A percentile compares a stretch with the other conserved stretches of the same genome.
These are phyloP conservation scores for Boechera divaricarpa DNA, from an alignment of 345 rosid species.

Conservation along the genomic window DNA sequence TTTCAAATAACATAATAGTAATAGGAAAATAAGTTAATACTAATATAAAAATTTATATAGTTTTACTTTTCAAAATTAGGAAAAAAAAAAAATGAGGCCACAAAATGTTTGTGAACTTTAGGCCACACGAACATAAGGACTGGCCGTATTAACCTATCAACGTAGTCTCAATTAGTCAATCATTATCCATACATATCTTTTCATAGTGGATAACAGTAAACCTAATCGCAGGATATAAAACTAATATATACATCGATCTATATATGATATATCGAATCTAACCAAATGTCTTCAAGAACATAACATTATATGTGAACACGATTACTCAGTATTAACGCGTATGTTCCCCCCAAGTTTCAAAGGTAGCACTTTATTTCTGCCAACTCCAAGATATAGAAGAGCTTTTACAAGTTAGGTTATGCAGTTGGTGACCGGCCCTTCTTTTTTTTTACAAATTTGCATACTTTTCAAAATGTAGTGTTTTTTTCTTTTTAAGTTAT, in stretches of 20 bases:
- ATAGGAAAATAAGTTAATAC: no score
- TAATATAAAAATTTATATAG: no score
- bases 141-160: no score
- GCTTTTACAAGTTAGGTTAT: slow-evolving; percentile 45
- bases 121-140: no score
- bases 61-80: no score
- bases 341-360: slow-evolving; percentile 11
- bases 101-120: no score
- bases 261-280: not conserved
- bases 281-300: slow-evolving; percentile 9
- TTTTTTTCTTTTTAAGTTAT: slow-evolving; percentile 3
- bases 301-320: slow-evolving; percentile 31
- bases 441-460: not conserved
- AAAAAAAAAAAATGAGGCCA: no score
- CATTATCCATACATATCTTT: not conserved
- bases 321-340: slow-evolving; percentile 6
- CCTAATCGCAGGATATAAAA: slow-evolving; percentile 9
- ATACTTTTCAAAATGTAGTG: slow-evolving; percentile 22
- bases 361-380: slow-evolving; percentile 34
- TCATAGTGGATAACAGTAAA: slow-evolving; percentile 29
- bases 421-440: slow-evolving; percentile 44
- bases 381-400: slow-evolving; percentile 25
- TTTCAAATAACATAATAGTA: no score
- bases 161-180: slow-evolving; percentile 7
- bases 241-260: not conserved